phyloP scores from a whole-genome alignment of 192 early-diverging fungal genomes.

The Lunasporangiospora selenospora region DNA sequence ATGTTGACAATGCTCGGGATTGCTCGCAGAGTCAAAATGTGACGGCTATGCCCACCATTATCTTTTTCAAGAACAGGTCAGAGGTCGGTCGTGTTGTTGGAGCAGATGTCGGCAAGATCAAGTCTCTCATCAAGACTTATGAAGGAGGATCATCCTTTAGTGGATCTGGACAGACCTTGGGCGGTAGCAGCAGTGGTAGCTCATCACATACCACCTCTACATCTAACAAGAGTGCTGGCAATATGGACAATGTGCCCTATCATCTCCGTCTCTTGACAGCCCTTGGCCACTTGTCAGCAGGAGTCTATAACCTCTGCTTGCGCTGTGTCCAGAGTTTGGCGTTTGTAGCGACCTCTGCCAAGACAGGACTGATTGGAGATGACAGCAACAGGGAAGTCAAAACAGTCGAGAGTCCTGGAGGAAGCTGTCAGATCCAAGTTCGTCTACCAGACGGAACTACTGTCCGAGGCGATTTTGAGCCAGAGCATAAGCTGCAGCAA shows the following conservation, averaged over 20 bases:
- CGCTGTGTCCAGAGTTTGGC: constrained; percentile 9
- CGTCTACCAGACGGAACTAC: constrained; percentile 32
- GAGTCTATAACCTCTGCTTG: constrained; percentile 16
- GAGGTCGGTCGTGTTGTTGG: constrained; percentile 39
- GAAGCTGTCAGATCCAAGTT: constrained; percentile 39
- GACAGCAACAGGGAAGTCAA: constrained; percentile 4
- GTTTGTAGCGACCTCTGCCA: constrained; percentile 18
- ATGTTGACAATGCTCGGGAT: constrained; percentile 39
- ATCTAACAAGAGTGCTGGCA: background rate
- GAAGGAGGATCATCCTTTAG: constrained; percentile 36
- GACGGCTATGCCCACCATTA: constrained; percentile 32
- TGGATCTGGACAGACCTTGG: constrained; percentile 36
- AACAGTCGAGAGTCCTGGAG: constrained; percentile 31
- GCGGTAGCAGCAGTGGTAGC: constrained; percentile 6
- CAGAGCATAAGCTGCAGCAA: constrained; percentile 19
- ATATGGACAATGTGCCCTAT: constrained; percentile 19
- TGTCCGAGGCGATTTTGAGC: constrained; percentile 37
- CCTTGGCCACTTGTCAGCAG: constrained; percentile 23
- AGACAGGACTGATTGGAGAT: constrained; percentile 32
- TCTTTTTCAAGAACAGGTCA: constrained; percentile 38
- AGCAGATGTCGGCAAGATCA: constrained; percentile 32
- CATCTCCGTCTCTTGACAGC: constrained; percentile 30
- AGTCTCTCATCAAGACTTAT: constrained; percentile 30
- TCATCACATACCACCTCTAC: background rate
- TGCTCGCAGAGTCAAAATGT: constrained; percentile 20